These are phyloP conservation scores for Leonotis leonurus DNA, from an alignment of 257 asterid genomes.

Conservation along the genomic window DNA sequence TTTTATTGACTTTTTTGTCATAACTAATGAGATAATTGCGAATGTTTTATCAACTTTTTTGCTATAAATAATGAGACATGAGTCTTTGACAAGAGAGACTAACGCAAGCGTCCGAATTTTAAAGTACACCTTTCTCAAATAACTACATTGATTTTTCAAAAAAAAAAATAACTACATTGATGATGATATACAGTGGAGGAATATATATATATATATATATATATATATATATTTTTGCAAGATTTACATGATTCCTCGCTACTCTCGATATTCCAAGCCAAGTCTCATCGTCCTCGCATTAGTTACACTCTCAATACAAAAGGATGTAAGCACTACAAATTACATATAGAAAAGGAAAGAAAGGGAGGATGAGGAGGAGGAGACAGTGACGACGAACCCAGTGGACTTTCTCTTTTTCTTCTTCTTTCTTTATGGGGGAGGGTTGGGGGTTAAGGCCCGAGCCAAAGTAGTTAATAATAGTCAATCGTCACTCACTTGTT, in stretches of 20 bases:
- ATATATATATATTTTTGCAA: constrained; percentile 22
- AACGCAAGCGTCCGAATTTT: no score
- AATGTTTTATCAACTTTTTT: no score
- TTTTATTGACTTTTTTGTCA: no score
- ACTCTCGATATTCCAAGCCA: constrained; percentile 1
- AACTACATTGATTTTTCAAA: no score
- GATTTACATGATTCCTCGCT: constrained; percentile 30
- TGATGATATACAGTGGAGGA: constrained; percentile 23
- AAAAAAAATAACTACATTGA: constrained; percentile 14
- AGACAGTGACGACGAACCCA: not conserved
- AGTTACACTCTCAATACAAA: constrained; percentile 16
- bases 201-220: constrained; percentile 7
- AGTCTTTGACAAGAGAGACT: no score
- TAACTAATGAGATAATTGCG: no score
- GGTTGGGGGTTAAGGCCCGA: not conserved
- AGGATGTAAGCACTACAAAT: constrained; percentile 11
- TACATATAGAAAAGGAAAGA: not conserved
- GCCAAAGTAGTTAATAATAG: not conserved
- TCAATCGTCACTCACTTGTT: constrained; percentile 8
- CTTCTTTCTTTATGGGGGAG: not conserved
- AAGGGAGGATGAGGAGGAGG: not conserved
- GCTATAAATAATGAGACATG: no score
- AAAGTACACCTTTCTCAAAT: no score
- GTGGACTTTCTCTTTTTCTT: not conserved
- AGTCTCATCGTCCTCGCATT: constrained; percentile 14